These are phyloP conservation scores for Apocynum venetum DNA, from an alignment of 257 asterid species.

Conservation along the genomic window DNA sequence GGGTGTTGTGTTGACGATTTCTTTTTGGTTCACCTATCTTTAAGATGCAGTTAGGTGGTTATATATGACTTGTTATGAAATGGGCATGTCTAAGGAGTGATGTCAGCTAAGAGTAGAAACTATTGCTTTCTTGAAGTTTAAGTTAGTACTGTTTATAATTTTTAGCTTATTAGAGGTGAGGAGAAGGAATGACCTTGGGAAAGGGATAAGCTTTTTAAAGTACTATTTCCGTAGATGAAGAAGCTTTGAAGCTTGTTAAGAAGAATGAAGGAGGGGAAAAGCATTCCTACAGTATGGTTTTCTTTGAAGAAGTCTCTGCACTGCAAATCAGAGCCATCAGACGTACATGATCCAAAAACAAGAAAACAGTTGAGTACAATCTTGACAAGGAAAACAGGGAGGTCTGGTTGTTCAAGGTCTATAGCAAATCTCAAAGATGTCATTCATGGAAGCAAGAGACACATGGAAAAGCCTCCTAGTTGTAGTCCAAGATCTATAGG, in stretches of 20 bases:
- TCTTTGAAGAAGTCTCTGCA: constrained; percentile 62
- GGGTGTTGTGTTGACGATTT: not conserved
- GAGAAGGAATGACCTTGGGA: constrained; percentile 6
- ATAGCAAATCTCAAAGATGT: constrained; percentile 87
- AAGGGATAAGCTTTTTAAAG: constrained; percentile 7
- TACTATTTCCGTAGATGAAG: constrained; percentile 7
- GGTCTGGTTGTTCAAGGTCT: constrained; percentile 88
- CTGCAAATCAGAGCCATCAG: constrained; percentile 57
- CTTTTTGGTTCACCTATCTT: constrained; percentile 6
- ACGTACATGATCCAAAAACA: constrained; percentile 54
- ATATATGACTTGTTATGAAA: not conserved
- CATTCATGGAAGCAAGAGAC: constrained; percentile 90
- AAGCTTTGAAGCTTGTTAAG: not conserved
- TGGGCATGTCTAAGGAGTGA: constrained; percentile 8
- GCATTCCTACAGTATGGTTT: constrained; percentile 60
- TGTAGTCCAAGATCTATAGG: constrained; percentile 92
- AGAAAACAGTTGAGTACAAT: constrained; percentile 39
- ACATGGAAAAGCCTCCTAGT: constrained; percentile 57
- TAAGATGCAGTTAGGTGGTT: constrained; percentile 12
- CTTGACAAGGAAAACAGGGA: constrained; percentile 46
- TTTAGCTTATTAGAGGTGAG: constrained; percentile 9
- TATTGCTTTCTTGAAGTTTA: constrained; percentile 7
- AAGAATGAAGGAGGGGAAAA: constrained; percentile 46
- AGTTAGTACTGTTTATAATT: not conserved
- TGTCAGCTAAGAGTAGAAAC: constrained; percentile 6